Conservation (phyloP, 345 rosid genomes). For the Citrus sp. region DNA sequence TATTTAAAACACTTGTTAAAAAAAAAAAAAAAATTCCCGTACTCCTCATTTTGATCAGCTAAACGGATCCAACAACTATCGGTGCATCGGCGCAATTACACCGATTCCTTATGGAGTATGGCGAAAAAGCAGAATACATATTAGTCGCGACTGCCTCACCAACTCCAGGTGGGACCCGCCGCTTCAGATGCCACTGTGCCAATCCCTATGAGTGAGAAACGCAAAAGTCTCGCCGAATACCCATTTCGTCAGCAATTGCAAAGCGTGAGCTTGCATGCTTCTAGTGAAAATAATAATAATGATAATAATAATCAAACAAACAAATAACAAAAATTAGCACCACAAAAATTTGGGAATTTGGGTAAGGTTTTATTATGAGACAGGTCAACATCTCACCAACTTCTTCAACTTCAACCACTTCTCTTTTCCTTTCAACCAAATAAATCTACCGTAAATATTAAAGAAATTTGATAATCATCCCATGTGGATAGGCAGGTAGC, state of each 20-base stretch:
- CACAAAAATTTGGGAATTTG: background rate
- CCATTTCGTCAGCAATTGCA: background rate
- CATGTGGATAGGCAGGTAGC: too few relatives aligned
- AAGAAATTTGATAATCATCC: too few relatives aligned
- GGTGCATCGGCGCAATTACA: background rate
- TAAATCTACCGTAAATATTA: too few relatives aligned
- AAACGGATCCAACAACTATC: background rate
- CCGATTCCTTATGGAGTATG: too few relatives aligned
- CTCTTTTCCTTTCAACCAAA: background rate
- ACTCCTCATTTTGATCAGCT: too few relatives aligned
- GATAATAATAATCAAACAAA: too few relatives aligned
- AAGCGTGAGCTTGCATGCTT: background rate
- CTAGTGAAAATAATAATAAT: background rate
- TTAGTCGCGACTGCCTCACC: background rate
- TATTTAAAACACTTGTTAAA: too few relatives aligned
- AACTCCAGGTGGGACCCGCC: background rate
- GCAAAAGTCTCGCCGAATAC: background rate
- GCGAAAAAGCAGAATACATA: too few relatives aligned
- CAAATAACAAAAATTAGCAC: background rate
- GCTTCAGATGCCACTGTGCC: too few relatives aligned
- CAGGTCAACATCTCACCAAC: conserved; percentile 17
- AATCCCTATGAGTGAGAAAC: too few relatives aligned
- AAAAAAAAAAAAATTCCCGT: too few relatives aligned
- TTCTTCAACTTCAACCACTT: background rate
- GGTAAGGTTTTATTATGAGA: too few relatives aligned